phyloP scores from a whole-genome alignment of 495 filamentous ascomycete genomes.

The Evansstolkia leycettana region DNA sequence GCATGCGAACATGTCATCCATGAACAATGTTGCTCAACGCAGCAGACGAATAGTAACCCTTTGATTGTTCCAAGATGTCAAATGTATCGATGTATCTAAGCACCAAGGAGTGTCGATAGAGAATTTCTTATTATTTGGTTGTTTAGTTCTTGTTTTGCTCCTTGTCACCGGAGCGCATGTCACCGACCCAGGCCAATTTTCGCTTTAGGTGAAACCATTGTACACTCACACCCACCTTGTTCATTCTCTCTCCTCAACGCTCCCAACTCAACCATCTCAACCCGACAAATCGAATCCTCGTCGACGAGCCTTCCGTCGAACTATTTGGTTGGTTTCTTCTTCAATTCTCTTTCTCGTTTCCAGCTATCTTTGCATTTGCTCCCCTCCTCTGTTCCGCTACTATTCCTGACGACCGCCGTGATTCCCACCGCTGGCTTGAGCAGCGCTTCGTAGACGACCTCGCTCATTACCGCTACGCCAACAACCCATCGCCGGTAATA shows the following conservation, averaged over 20 bases:
- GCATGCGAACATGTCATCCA: too few species aligned
- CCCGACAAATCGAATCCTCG: not conserved
- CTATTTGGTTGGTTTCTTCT: not conserved
- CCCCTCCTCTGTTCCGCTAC: conserved; percentile 14
- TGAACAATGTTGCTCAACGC: too few species aligned
- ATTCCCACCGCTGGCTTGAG: conserved; percentile 33
- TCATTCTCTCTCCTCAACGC: conserved; percentile 6
- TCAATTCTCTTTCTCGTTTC: conserved; percentile 2
- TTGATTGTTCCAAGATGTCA: too few species aligned
- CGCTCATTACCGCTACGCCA: conserved; percentile 2
- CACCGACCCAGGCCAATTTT: conserved; percentile 29
- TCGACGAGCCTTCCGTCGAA: not conserved
- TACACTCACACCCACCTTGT: conserved; percentile 21
- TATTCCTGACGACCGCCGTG: conserved; percentile 10
- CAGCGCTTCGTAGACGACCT: conserved; percentile 28
- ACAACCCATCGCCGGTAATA: conserved; percentile 8
- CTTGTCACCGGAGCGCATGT: conserved; percentile 23
- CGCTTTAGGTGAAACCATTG: conserved; percentile 35
- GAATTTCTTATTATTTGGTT: not conserved
- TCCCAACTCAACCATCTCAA: conserved; percentile 3
- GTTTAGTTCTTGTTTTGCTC: conserved; percentile 1
- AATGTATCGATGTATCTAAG: too few species aligned
- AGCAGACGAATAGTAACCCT: too few species aligned
- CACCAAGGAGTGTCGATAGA: too few species aligned
- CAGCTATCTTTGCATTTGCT: conserved; percentile 7